Percentiles rank a stretch among this genome's conserved stretches.
These are phyloP conservation scores for Aspergillus sp. DNA, from an alignment of 2,329 filamentous ascomycete species.

Conservation along the genomic window DNA sequence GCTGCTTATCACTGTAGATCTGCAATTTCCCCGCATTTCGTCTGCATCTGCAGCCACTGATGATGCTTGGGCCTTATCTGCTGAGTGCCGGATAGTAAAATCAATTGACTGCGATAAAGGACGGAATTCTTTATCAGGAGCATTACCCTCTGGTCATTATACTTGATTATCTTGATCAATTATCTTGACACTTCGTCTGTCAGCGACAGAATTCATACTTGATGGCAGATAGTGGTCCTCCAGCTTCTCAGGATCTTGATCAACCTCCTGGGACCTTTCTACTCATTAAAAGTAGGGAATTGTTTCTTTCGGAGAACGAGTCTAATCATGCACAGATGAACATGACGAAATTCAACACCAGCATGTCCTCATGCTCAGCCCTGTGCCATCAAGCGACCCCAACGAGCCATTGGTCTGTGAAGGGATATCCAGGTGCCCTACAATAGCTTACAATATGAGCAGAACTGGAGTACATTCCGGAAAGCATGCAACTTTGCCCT, in stretches of 20 bases:
- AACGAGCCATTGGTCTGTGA: constrained; percentile 37
- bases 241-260: constrained; percentile 1
- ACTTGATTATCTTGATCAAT: too few relatives aligned
- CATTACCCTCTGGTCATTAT: too few relatives aligned
- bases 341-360: constrained; percentile 7
- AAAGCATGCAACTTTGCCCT: constrained; percentile 46
- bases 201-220: background rate
- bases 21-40: too few relatives aligned
- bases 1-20: too few relatives aligned
- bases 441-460: background rate
- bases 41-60: too few relatives aligned
- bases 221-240: constrained; percentile 13
- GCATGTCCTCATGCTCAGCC: constrained; percentile 33
- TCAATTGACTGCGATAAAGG: too few relatives aligned
- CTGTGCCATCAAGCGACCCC: constrained; percentile 37
- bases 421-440: too few relatives aligned
- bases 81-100: too few relatives aligned
- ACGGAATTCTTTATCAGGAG: too few relatives aligned
- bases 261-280: constrained; percentile 27
- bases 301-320: background rate
- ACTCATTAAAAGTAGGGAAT: constrained; percentile 21
- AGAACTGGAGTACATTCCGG: constrained; percentile 47
- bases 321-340: background rate
- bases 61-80: too few relatives aligned
- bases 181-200: too few relatives aligned